phyloP scores from a whole-genome alignment of 805 yeast species.

The Schizosaccharomyces pombe region DNA sequence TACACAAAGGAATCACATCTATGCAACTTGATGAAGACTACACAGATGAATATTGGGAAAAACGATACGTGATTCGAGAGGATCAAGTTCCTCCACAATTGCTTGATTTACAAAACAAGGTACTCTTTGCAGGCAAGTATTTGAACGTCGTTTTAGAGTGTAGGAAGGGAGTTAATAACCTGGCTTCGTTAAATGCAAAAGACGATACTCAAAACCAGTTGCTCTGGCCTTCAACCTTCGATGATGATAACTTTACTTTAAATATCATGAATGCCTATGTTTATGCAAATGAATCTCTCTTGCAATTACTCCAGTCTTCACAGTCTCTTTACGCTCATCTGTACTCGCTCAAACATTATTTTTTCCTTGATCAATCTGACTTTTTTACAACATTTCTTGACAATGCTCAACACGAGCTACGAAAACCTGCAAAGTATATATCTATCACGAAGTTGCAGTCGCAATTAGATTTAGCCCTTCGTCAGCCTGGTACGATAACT shows the following conservation, averaged over 20 bases:
- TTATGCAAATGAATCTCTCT: constrained; percentile 40
- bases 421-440: constrained; percentile 17
- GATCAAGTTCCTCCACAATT: constrained; percentile 59
- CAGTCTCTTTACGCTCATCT: constrained; percentile 30
- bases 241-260: constrained; percentile 25
- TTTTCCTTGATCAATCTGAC: constrained; percentile 30
- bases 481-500: constrained; percentile 20
- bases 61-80: constrained; percentile 41
- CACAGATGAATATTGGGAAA: constrained; percentile 21
- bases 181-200: constrained; percentile 2
- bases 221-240: constrained; percentile 8
- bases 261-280: constrained; percentile 37
- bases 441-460: constrained; percentile 17
- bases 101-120: constrained; percentile 27
- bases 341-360: constrained; percentile 29
- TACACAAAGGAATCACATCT: constrained; percentile 12
- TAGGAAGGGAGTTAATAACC: constrained; percentile 20
- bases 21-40: constrained; percentile 13
- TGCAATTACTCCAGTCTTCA: constrained; percentile 36
- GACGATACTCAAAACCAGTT: background rate
- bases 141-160: constrained; percentile 47
- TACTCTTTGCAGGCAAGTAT: constrained; percentile 65
- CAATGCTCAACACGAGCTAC: constrained; percentile 28
- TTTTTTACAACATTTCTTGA: constrained; percentile 31
- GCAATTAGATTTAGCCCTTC: constrained; percentile 17